Evolutionary conservation across 768 basidiomycete genomes (phyloP), one percentile per base, ranked within the genome.

Genomic region (Albatrellus ellisii): DNA sequence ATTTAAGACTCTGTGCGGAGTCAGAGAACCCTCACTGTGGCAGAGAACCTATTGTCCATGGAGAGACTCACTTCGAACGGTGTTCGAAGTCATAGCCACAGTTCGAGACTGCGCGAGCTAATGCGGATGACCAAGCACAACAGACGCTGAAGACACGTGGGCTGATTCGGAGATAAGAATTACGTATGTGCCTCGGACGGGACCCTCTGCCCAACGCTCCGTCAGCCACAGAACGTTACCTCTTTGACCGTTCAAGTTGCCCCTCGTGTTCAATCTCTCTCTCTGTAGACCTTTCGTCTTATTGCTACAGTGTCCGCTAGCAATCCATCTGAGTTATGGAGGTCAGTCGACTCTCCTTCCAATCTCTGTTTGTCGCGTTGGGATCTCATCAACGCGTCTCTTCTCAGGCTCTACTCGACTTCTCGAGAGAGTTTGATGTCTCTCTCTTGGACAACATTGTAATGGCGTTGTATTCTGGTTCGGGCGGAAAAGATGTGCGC

Each of bases 391-490:
- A 25, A 41, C 21, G 20, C 28, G 12, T 15, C 20, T n/a, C n/a
- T n/a, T 22, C 22, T 18, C 25, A 95, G 91, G 77, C 70, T 61
- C 72, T 95, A 54, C 82, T 95, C 59, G 90, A 95, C 73, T 90
- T 92, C 69, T 80, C 80, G 53, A 76, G 74, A 55, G 90, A 94
- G 56, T 87, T 98, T 63, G 91, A 98, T 72, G 79, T 95, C 60
- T 63, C 70, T 47, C 73, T 97, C 48, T 71, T 98, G 63, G 95
- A 99, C 67, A 85, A 80, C 62, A 87, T 98, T 54, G 88, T 90
- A 37, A 81, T 81, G 66, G 75, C 88, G 40, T 84, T 98, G 59
- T 95, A 90, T 66, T 79, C 85, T 12, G 82, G 91, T 25, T 60
- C 68, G 6, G 90, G 90, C 20, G 66, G 48, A 18, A 51, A 75